Evolutionary conservation across 139 green algal genomes (phyloP).

Genomic region (Axilococcus clingmanii): DNA sequence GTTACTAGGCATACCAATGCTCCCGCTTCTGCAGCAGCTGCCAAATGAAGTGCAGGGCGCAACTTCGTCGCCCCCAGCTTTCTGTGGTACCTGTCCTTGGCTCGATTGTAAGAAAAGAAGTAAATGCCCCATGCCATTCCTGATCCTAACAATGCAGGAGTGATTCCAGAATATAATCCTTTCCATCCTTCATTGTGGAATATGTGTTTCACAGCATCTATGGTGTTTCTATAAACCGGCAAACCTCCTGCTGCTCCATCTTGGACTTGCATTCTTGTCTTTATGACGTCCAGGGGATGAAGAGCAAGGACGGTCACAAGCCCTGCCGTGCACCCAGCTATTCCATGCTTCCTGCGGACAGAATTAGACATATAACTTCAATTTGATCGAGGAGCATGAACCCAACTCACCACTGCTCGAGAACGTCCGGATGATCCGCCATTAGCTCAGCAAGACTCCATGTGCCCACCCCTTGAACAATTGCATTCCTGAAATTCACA

Average conservation of each 20-base stretch:
- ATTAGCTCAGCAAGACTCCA: too few relatives aligned
- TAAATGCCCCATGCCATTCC: conserved; percentile 75
- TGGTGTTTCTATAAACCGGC: conserved; percentile 51
- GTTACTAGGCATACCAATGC: conserved; percentile 68
- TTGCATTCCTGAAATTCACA: too few relatives aligned
- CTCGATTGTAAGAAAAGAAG: conserved; percentile 67
- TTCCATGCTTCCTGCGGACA: conserved; percentile 56
- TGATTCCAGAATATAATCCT: conserved; percentile 65
- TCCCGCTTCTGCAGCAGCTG: conserved; percentile 67
- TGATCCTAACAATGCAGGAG: conserved; percentile 61
- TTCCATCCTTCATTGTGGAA: conserved; percentile 50
- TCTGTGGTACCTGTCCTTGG: conserved; percentile 44
- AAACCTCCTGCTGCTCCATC: conserved; percentile 34
- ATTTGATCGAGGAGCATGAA: too few relatives aligned
- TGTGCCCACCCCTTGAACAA: too few relatives aligned
- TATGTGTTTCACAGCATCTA: conserved; percentile 55
- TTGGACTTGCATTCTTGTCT: conserved; percentile 81
- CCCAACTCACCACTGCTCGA: too few relatives aligned
- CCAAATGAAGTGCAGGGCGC: conserved; percentile 43
- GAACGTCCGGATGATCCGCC: too few relatives aligned
- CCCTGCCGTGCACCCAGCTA: conserved; percentile 62
- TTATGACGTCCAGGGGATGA: conserved; percentile 85
- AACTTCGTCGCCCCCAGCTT: conserved; percentile 12
- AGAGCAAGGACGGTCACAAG: conserved; percentile 52
- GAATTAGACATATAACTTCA: too few relatives aligned